Conservation (phyloP, 306 rosid species). For the Gastrolobium bilobum region DNA sequence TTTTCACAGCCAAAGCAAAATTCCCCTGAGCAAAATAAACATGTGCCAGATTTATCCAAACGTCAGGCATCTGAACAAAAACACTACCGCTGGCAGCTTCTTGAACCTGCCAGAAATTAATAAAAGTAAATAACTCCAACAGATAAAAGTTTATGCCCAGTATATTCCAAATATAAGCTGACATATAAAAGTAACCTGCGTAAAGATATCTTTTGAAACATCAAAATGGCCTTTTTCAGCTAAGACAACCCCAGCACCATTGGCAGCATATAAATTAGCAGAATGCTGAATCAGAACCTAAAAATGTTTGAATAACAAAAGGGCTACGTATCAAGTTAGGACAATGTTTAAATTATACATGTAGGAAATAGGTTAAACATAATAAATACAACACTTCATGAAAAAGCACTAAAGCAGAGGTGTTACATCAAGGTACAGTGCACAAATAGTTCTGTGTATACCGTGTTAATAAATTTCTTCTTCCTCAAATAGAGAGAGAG, state of each 20-base stretch:
- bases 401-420: conserved; percentile 24
- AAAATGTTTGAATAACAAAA: conserved; percentile 36
- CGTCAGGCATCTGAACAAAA: conserved; percentile 99
- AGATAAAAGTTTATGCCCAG: conserved; percentile 40
- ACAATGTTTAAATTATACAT: conserved; percentile 3
- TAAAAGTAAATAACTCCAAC: conserved; percentile 41
- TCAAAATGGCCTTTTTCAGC: conserved; percentile 99
- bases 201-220: conserved; percentile 92
- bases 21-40: conserved; percentile 98
- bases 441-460: conserved; percentile 19
- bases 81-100: conserved; percentile 99
- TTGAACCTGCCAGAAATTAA: conserved; percentile 78
- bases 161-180: conserved; percentile 43
- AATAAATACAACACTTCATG: conserved; percentile 8
- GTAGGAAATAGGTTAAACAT: conserved; percentile 19
- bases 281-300: conserved; percentile 96
- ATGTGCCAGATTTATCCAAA: conserved; percentile 98
- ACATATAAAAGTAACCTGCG: conserved; percentile 63
- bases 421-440: conserved; percentile 23
- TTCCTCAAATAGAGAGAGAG: conserved; percentile 19
- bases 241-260: conserved; percentile 95
- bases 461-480: conserved; percentile 7
- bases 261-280: conserved; percentile 96
- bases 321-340: conserved; percentile 20
- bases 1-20: conserved; percentile 93